These are phyloP conservation scores for Sporothrix pallida DNA, from an alignment of 2,329 filamentous ascomycete species.

Conservation along the genomic window DNA sequence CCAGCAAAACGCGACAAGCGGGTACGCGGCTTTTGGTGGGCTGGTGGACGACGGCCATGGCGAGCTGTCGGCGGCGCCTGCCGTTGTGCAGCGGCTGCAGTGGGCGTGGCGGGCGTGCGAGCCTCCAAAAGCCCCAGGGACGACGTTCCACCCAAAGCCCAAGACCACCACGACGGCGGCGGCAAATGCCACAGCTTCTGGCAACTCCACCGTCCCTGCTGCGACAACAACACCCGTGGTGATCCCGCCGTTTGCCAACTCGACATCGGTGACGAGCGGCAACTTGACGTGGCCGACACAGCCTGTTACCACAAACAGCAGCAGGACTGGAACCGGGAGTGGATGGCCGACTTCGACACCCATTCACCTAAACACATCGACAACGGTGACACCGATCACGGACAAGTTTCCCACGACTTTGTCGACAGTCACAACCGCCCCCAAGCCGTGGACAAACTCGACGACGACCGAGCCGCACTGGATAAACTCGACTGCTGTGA, in stretches of 20 bases:
- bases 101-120: constrained; percentile 26
- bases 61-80: not conserved
- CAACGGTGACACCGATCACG: not conserved
- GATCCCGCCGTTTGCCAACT: constrained; percentile 8
- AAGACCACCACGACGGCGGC: not conserved
- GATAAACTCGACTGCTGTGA: not conserved
- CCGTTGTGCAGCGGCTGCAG: constrained; percentile 24
- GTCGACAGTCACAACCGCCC: not conserved
- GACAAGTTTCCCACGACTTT: not conserved
- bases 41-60: constrained; percentile 23
- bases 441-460: not conserved
- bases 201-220: not conserved
- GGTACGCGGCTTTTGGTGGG: constrained; percentile 22
- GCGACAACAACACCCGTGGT: not conserved
- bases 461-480: not conserved
- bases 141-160: constrained; percentile 1
- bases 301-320: not conserved
- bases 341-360: not conserved
- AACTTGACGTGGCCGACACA: not conserved
- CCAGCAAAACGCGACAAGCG: not conserved
- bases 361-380: not conserved
- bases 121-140: not conserved
- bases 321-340: not conserved
- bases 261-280: not conserved
- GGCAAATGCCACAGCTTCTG: constrained; percentile 5